These are phyloP conservation scores for Populus pruinosa DNA, from an alignment of 345 rosid genomes.

Conservation along the genomic window DNA sequence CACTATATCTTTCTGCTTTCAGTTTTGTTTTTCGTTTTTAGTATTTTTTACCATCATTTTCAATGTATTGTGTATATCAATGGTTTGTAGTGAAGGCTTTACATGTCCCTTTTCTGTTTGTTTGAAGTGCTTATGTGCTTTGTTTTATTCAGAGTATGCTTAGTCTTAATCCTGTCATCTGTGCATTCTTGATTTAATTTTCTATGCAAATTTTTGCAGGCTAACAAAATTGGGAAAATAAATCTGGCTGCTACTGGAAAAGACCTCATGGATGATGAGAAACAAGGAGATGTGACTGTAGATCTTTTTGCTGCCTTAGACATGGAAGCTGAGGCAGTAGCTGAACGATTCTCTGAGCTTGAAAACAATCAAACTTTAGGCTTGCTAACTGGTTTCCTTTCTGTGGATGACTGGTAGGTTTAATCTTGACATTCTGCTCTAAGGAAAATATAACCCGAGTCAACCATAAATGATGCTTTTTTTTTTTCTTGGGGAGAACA, in stretches of 20 bases:
- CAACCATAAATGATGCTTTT: not conserved
- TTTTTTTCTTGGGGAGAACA: too few species aligned
- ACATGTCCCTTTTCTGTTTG: not conserved
- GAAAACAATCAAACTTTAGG: conserved; percentile 89
- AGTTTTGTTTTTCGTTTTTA: not conserved
- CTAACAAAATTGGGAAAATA: conserved; percentile 94
- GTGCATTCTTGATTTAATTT: not conserved
- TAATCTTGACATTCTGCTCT: conserved; percentile 4
- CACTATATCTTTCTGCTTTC: not conserved
- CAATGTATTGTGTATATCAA: not conserved
- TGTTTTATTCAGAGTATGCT: not conserved
- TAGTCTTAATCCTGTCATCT: not conserved
- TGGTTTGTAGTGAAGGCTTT: conserved; percentile 7
- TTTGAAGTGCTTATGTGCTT: not conserved
- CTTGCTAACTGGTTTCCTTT: conserved; percentile 86
- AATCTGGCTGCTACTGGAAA: conserved; percentile 99
- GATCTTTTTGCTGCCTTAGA: conserved; percentile 91
- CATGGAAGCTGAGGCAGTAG: conserved; percentile 87
- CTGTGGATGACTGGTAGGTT: conserved; percentile 92
- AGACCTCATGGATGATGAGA: conserved; percentile 99
- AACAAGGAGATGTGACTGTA: conserved; percentile 87
- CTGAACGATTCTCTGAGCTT: conserved; percentile 72
- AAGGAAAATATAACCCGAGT: not conserved
- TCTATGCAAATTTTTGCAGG: conserved; percentile 42
- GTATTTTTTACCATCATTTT: not conserved